Evolutionary conservation across 192 early-diverging fungal species (phyloP), one percentile per base, ranked within the genome.

Genomic region (Gryganskiella cystojenkinii): DNA sequence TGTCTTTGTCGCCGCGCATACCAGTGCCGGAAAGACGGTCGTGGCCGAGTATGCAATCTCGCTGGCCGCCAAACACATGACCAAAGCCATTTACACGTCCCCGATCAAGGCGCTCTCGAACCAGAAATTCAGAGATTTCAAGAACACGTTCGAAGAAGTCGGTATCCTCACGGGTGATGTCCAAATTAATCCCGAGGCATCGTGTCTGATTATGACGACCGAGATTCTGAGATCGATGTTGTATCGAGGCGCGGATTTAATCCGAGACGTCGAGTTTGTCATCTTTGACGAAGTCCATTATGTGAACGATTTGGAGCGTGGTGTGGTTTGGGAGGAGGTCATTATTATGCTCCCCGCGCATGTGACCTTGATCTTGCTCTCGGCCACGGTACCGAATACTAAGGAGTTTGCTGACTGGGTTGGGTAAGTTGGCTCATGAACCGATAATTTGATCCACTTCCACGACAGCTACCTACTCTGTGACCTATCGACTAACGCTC

Each of bases 221-320:
- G 98, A 99, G 75, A 98, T 99, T 87, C 83, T 99, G 53, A 86
- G 96, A 55, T 94, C 91, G 71, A 99, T 99, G 98, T 86, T 99
- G 10, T 99, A 99, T 79, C 90, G 95, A 47, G 96, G 96, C 17
- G 96, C 98, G 4, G 96, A 98, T 80, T 80, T 98, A 44, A 92
- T 99, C 62, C 90, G 96, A 22, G 98, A 99, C 71, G 95, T 99
- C 14, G 98, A 99, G 82, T 99, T 96, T 91, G 98, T 99, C 2
- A 95, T 99, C 55, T 99, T 99, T 87, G 98, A 99, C 82, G 98
- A 99, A 83, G 94, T 96, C 49, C 98, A 99, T 70, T 99, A 99
- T 80, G 88, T 99, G 30, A 98, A 98, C 71, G 96, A 99, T 78
- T 61, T 91, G 10, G 98, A 93, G 91, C 82, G 92, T 67, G 98